Conservation (phyloP, 768 basidiomycete genomes). For the Agaricus subrufescens region DNA sequence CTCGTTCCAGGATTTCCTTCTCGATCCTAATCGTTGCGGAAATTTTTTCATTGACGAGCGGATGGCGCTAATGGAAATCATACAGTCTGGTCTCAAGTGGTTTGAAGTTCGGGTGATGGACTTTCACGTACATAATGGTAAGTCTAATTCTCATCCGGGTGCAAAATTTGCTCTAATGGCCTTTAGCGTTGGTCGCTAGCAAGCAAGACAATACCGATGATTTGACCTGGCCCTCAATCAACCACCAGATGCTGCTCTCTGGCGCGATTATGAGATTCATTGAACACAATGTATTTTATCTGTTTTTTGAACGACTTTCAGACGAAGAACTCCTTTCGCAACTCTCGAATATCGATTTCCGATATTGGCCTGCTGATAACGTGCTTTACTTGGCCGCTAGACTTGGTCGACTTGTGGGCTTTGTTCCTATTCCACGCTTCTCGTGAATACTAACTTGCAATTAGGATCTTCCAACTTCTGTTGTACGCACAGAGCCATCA, state of each 20-base stretch:
- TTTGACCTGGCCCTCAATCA: background rate
- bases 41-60: background rate
- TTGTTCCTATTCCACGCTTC: no score
- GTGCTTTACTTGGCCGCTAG: no score
- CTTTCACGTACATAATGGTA: background rate
- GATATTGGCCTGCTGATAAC: no score
- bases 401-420: no score
- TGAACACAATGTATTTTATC: background rate
- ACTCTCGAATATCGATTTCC: no score
- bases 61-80: background rate
- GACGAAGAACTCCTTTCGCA: no score
- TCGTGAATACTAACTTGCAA: no score
- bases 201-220: background rate
- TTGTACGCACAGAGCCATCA: no score
- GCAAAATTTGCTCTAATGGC: background rate
- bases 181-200: background rate
- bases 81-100: background rate
- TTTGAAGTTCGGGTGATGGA: background rate
- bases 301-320: background rate
- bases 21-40: background rate
- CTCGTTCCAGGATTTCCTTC: conserved; percentile 1
- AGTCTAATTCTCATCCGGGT: background rate
- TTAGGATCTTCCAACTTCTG: background rate
- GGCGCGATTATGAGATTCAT: background rate
- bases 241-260: background rate